Percentiles rank a stretch among this genome's conserved stretches.
These are phyloP conservation scores for Aspergillus tubingensis DNA, from an alignment of 2,329 filamentous ascomycete species.

Conservation along the genomic window DNA sequence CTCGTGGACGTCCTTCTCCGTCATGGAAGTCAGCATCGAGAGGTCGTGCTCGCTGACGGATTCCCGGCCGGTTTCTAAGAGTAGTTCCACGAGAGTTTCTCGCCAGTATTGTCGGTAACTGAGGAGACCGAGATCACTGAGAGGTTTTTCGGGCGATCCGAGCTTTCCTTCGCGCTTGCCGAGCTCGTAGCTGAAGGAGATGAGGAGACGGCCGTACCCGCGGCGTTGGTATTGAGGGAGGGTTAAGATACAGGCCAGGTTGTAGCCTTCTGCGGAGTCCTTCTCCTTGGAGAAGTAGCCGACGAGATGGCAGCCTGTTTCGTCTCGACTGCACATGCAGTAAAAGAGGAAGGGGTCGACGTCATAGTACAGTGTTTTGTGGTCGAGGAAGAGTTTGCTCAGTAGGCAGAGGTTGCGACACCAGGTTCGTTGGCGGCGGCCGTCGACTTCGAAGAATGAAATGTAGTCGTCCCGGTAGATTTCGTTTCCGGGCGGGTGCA, in stretches of 20 bases:
- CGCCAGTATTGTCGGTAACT: conserved; percentile 98
- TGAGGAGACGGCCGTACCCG: conserved; percentile 88
- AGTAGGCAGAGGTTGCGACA: conserved; percentile 96
- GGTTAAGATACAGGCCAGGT: conserved; percentile 95
- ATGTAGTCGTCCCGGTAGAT: conserved; percentile 91
- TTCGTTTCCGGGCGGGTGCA: conserved; percentile 95
- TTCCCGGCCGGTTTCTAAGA: conserved; percentile 70
- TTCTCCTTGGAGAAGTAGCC: conserved; percentile 99
- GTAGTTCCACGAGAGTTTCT: conserved; percentile 84
- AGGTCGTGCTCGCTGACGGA: conserved; percentile 80
- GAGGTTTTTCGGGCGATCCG: conserved; percentile 92
- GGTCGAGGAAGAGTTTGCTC: conserved; percentile 95
- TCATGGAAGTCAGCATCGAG: conserved; percentile 81
- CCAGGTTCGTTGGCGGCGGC: conserved; percentile 95
- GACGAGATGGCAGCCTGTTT: conserved; percentile 90
- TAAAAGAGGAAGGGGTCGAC: conserved; percentile 98
- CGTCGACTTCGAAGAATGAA: conserved; percentile 97
- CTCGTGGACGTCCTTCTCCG: conserved; percentile 93
- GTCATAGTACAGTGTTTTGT: conserved; percentile 97
- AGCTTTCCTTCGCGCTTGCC: conserved; percentile 94
- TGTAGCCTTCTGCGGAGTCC: conserved; percentile 94
- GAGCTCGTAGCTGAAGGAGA: conserved; percentile 96
- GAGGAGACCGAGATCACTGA: conserved; percentile 88
- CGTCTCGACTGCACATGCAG: conserved; percentile 91
- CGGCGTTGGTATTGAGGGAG: conserved; percentile 95